Base-by-base conservation (phyloP, 2,329 filamentous ascomycete genomes). In the Xylaria sp. region DNA sequence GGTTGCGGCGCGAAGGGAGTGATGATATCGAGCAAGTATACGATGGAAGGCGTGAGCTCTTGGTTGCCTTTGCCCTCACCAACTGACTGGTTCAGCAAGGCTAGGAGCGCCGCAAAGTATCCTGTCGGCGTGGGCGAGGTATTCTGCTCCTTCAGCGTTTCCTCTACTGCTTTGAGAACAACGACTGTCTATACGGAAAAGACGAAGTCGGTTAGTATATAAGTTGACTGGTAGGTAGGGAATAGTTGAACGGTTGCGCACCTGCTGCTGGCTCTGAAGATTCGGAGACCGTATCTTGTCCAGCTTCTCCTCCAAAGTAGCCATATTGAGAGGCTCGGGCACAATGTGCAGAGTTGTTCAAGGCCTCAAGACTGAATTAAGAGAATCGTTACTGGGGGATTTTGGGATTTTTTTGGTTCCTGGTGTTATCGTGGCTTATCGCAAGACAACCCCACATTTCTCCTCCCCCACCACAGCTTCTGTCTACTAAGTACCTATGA, bases 281-380 rank as follows among this genome's bases (percentile, higher is more conserved):
- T 97, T 97, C 63, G 96, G 96, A 78, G 92, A 96, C 82, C 96
- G 92, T 80, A 98, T 97, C 87, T 96, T 97, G 83, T 95, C 92
- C 79, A 99, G 89, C 85, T 94, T 96, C 85, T 97, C 95, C 79
- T 92, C 89, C 76, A 98, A 77, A 71, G 84, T 82, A 74, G 82
- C 80, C 85, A 87, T 87, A 67, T 76, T 79, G 75, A 73, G 64
- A 68, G 72, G 51, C 65, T 68, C 67, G 69, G 68, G 45, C 65
- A 68, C 68, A 71, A 68, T 61, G 44, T 50, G 57, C 58, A 62
- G 57, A 68, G 60, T 66, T 50, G 59, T 71, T 70, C 58, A 38
- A 57, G 39, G 58, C 49, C 61, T 65, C 59, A 27, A 56, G 10
- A 45, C 38, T 39, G 53, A 33, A 31, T 64, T 55, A 38, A 61